phyloP scores from a whole-genome alignment of 164 flowering plant genomes.

The Umbilicus rupestris region DNA sequence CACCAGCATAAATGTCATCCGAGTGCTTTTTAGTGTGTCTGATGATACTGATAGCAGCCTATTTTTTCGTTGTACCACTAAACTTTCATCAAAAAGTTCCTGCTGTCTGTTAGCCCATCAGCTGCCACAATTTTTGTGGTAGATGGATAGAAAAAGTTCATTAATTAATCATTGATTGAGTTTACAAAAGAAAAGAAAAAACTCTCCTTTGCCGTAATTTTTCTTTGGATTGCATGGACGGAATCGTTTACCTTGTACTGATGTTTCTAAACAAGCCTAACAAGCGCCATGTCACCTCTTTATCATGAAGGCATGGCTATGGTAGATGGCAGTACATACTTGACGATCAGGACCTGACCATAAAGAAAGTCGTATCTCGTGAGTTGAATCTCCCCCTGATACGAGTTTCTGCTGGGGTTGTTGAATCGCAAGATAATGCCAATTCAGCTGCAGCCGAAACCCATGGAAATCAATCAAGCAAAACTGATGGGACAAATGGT shows the following conservation, averaged over 20 bases:
- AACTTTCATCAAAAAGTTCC: too few species aligned
- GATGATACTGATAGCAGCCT: too few species aligned
- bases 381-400: slow-evolving; percentile 69
- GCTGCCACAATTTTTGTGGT: too few species aligned
- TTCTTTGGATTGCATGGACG: not conserved
- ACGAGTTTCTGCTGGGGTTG: slow-evolving; percentile 40
- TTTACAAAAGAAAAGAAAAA: too few species aligned
- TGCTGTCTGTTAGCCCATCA: too few species aligned
- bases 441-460: slow-evolving; percentile 20
- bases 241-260: not conserved
- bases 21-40: too few species aligned
- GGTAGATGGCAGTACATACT: slow-evolving; percentile 99
- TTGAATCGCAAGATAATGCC: slow-evolving; percentile 35
- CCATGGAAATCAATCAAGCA: slow-evolving; percentile 22
- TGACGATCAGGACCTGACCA: slow-evolving; percentile 74
- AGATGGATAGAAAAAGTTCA: too few species aligned
- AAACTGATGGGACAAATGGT: slow-evolving; percentile 31
- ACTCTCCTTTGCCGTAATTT: too few species aligned
- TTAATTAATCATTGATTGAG: too few species aligned
- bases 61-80: too few species aligned
- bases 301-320: slow-evolving; percentile 74
- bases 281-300: not conserved
- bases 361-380: slow-evolving; percentile 74
- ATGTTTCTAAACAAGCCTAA: not conserved
- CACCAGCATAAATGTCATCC: too few species aligned